Conservation (phyloP, 345 rosid species). For the Geranium brycei region DNA sequence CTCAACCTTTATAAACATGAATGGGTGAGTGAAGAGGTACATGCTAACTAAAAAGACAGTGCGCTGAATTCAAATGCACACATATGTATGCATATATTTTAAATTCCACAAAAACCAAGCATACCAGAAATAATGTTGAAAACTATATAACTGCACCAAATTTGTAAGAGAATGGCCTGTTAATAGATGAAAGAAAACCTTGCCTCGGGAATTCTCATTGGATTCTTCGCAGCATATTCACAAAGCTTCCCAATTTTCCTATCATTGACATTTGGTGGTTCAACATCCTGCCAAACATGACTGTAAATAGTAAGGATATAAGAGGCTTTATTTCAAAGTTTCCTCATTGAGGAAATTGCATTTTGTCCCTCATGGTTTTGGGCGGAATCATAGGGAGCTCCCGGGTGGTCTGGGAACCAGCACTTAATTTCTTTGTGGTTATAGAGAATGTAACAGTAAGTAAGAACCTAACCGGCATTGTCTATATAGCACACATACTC, state of each 20-base stretch:
- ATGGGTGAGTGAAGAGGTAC: too few species aligned
- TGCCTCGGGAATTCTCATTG: slow-evolving; percentile 85
- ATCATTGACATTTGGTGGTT: slow-evolving; percentile 39
- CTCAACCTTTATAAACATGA: too few species aligned
- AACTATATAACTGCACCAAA: background rate
- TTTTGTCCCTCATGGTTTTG: background rate
- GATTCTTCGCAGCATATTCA: slow-evolving; percentile 82
- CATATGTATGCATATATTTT: too few species aligned
- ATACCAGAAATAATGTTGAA: background rate
- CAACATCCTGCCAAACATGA: slow-evolving; percentile 45
- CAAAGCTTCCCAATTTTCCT: slow-evolving; percentile 87
- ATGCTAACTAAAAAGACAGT: background rate
- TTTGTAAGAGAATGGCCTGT: background rate
- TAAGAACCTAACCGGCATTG: too few species aligned
- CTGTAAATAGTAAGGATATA: too few species aligned
- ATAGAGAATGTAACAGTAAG: background rate
- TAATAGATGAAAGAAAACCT: slow-evolving; percentile 12
- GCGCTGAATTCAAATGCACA: background rate
- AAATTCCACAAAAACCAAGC: background rate
- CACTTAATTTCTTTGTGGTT: background rate
- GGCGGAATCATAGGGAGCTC: background rate
- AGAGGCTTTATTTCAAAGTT: background rate
- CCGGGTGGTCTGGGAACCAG: background rate
- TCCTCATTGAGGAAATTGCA: background rate
- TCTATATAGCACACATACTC: too few species aligned